Evolutionary conservation across 75 land plant genomes (phyloP).

Genomic region (Larix kaempferi): DNA sequence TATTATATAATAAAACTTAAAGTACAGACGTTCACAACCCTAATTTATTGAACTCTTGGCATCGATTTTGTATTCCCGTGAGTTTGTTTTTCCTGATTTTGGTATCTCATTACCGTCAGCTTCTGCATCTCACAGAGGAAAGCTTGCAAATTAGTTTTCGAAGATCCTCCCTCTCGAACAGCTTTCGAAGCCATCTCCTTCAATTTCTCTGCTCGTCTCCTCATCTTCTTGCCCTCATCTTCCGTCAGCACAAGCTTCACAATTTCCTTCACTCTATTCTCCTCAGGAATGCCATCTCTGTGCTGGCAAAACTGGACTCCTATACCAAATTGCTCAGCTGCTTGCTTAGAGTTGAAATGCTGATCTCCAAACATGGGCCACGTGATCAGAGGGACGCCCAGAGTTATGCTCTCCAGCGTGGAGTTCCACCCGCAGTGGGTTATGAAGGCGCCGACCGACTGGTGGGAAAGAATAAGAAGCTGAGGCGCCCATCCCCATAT

Average conservation of each 20-base stretch:
- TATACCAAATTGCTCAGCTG: not conserved
- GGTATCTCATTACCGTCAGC: not conserved
- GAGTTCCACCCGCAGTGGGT: constrained; percentile 11
- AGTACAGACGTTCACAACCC: too few relatives aligned
- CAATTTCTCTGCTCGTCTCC: constrained; percentile 39
- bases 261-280: not conserved
- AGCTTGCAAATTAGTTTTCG: constrained; percentile 29
- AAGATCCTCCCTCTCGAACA: constrained; percentile 49
- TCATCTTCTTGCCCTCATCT: constrained; percentile 34
- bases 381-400: not conserved
- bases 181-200: constrained; percentile 46
- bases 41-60: too few relatives aligned
- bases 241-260: not conserved
- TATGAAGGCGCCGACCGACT: constrained; percentile 10
- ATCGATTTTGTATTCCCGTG: too few relatives aligned
- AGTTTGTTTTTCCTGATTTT: too few relatives aligned
- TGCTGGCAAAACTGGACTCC: not conserved
- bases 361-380: not conserved
- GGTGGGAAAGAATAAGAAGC: constrained; percentile 10
- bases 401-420: not conserved
- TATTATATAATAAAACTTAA: too few relatives aligned
- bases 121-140: constrained; percentile 19
- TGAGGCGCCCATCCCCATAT: constrained; percentile 28
- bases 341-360: not conserved
- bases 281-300: not conserved